Percentiles rank a stretch among this genome's conserved stretches.
phyloP scores from a whole-genome alignment of 768 basidiomycete species.

The Tubosaeta sp. region DNA sequence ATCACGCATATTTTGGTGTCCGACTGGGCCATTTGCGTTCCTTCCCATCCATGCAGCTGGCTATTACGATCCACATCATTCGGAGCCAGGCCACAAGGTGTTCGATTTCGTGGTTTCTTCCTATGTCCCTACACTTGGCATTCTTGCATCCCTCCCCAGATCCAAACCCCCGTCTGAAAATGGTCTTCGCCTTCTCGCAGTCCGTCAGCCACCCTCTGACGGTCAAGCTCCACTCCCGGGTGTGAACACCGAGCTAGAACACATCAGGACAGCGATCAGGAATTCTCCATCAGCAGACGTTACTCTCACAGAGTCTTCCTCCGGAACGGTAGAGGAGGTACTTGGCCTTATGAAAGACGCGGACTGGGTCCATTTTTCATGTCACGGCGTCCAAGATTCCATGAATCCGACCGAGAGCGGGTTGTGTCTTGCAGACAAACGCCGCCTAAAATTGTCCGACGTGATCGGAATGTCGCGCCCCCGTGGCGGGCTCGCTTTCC shows the following conservation, averaged over 20 bases:
- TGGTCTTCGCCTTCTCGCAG: conserved; percentile 6
- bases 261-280: not conserved
- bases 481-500: no score
- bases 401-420: no score
- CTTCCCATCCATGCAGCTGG: conserved; percentile 6
- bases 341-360: not conserved
- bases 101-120: conserved; percentile 13
- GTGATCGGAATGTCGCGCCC: no score
- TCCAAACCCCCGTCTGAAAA: not conserved
- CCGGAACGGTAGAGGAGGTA: not conserved
- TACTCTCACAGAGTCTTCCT: not conserved
- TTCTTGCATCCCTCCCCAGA: conserved; percentile 3
- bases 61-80: not conserved
- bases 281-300: no score
- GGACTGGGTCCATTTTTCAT: not conserved
- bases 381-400: no score
- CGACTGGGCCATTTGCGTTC: not conserved
- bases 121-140: conserved; percentile 27
- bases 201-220: conserved; percentile 13
- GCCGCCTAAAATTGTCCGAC: no score
- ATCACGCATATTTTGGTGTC: conserved; percentile 1
- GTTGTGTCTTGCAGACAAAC: no score
- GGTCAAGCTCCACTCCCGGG: conserved; percentile 4
- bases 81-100: not conserved
- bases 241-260: not conserved